These are phyloP conservation scores for Gossypium turneri DNA, from an alignment of 345 rosid species.

Conservation along the genomic window DNA sequence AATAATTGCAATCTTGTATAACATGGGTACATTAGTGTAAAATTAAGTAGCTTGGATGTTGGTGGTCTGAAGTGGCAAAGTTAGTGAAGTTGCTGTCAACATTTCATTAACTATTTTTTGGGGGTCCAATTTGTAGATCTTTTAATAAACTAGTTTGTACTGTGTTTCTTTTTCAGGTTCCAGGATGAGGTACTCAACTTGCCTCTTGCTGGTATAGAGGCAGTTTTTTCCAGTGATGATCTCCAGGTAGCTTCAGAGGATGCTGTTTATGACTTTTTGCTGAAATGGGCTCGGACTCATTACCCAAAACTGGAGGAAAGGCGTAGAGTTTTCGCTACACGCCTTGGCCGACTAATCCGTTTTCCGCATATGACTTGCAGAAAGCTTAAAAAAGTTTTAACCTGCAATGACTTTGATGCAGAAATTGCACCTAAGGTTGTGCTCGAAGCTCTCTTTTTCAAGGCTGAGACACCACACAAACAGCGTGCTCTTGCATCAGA, in stretches of 20 bases:
- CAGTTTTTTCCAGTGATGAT: slow-evolving; percentile 60
- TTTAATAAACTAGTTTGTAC: not conserved
- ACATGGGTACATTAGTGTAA: not conserved
- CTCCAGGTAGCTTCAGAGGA: slow-evolving; percentile 72
- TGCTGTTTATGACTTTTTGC: slow-evolving; percentile 57
- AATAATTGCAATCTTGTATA: not conserved
- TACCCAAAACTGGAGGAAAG: slow-evolving; percentile 64
- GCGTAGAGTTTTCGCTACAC: slow-evolving; percentile 43
- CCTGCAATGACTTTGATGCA: slow-evolving; percentile 59
- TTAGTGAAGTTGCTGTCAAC: not conserved
- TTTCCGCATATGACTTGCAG: slow-evolving; percentile 76
- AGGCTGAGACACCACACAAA: slow-evolving; percentile 54
- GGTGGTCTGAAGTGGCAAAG: not conserved
- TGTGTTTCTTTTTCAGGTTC: slow-evolving; percentile 36
- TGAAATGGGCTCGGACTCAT: slow-evolving; percentile 65
- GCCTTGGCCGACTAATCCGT: slow-evolving; percentile 57
- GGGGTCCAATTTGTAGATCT: not conserved
- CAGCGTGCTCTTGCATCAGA: slow-evolving; percentile 45
- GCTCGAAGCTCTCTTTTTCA: slow-evolving; percentile 73
- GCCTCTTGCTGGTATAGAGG: slow-evolving; percentile 77
- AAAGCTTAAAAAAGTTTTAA: slow-evolving; percentile 62
- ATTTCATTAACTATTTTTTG: not conserved
- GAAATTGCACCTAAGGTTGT: slow-evolving; percentile 54
- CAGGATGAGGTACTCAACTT: slow-evolving; percentile 64
- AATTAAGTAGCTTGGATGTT: not conserved